Conservation (phyloP, 1,139 yeast species). For the Yamadazyma diddensiae region DNA sequence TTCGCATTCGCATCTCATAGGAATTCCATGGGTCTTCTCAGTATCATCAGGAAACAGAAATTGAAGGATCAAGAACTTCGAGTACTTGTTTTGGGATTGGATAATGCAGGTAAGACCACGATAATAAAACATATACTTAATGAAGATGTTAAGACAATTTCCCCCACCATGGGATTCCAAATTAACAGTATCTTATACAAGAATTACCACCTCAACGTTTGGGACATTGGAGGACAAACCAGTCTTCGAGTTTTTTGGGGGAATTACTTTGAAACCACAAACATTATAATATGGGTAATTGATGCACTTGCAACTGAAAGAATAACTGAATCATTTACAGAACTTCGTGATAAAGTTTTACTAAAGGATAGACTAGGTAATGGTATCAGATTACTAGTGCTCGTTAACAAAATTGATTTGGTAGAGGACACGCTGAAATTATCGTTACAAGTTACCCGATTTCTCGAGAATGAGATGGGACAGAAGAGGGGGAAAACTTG, state of each 20-base stretch:
- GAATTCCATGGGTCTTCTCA: constrained; percentile 69
- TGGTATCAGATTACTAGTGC: constrained; percentile 59
- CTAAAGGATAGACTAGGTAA: constrained; percentile 59
- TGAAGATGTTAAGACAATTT: constrained; percentile 34
- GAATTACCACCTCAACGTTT: constrained; percentile 42
- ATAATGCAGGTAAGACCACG: constrained; percentile 86
- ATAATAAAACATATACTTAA: constrained; percentile 64
- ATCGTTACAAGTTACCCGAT: constrained; percentile 16
- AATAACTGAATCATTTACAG: constrained; percentile 60
- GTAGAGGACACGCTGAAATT: constrained; percentile 20
- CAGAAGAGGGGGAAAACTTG: constrained; percentile 19
- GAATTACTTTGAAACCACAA: constrained; percentile 85
- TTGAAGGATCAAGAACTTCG: constrained; percentile 75
- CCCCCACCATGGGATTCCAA: constrained; percentile 56
- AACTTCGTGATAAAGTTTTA: constrained; percentile 57
- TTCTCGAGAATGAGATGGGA: constrained; percentile 25
- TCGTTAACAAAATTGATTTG: constrained; percentile 59
- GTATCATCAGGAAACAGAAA: constrained; percentile 80
- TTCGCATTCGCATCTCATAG: not conserved
- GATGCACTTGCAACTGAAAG: constrained; percentile 67
- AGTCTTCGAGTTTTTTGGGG: constrained; percentile 84
- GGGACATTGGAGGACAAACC: constrained; percentile 92
- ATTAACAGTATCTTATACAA: constrained; percentile 38
- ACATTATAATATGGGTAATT: constrained; percentile 87
- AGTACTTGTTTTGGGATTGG: constrained; percentile 76